Evolutionary conservation across 345 rosid genomes (phyloP).

Genomic region (Iberis pinnata): DNA sequence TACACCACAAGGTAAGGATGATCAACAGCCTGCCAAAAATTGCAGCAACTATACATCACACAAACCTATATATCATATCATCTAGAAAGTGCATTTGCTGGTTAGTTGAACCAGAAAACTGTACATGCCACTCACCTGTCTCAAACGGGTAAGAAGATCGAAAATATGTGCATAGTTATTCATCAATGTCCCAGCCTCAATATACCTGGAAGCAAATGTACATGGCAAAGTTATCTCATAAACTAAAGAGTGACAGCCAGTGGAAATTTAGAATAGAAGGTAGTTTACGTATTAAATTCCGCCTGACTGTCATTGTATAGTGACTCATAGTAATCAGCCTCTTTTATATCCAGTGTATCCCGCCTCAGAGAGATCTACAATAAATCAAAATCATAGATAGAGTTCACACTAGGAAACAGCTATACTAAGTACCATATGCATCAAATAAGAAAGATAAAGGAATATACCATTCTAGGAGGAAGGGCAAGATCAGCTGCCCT

Average conservation of each 20-base stretch:
- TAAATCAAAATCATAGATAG: conserved; percentile 2
- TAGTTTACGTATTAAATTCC: conserved; percentile 74
- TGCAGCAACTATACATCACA: conserved; percentile 21
- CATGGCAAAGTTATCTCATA: conserved; percentile 6
- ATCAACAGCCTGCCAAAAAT: conserved; percentile 80
- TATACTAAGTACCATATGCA: conserved; percentile 9
- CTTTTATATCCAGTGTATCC: conserved; percentile 71
- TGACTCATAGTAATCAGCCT: conserved; percentile 80
- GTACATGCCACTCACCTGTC: conserved; percentile 55
- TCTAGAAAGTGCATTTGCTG: conserved; percentile 1
- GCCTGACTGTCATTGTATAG: conserved; percentile 80
- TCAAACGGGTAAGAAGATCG: conserved; percentile 91
- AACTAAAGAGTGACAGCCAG: conserved; percentile 17
- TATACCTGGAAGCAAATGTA: conserved; percentile 47
- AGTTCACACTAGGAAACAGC: conserved; percentile 8
- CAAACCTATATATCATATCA: conserved; percentile 8
- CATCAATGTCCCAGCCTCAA: conserved; percentile 76
- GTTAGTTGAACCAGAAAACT: conserved; percentile 10
- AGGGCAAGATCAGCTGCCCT: conserved; percentile 98
- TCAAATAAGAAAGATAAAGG: conserved; percentile 11
- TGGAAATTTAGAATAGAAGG: conserved; percentile 1
- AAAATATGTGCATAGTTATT: conserved; percentile 95
- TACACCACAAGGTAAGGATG: conserved; percentile 93
- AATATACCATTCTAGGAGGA: conserved; percentile 83
- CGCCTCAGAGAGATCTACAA: conserved; percentile 72